Percentiles rank a stretch among this genome's conserved stretches.
phyloP scores from a whole-genome alignment of 768 basidiomycete genomes.

The Termitomyces heimii region DNA sequence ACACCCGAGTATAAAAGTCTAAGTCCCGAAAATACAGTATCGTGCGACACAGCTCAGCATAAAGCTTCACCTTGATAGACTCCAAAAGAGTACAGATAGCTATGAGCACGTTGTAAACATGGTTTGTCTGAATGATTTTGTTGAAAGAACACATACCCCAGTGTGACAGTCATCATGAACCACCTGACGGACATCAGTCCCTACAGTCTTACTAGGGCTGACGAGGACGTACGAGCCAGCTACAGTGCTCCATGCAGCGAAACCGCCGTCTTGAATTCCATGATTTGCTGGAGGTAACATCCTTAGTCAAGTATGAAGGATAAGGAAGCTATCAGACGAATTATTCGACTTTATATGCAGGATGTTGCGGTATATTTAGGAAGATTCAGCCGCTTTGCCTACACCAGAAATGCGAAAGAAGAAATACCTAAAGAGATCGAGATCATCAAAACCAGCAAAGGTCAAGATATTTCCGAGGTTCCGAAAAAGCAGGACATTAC shows the following conservation, averaged over 20 bases:
- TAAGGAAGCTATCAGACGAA: too few relatives aligned
- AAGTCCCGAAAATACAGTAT: not conserved
- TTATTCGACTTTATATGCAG: too few relatives aligned
- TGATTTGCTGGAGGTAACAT: not conserved
- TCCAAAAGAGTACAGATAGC: slow-evolving; percentile 11
- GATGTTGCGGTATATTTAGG: too few relatives aligned
- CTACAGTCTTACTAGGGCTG: not conserved
- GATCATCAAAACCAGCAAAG: too few relatives aligned
- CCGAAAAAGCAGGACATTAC: too few relatives aligned
- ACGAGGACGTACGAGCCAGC: not conserved
- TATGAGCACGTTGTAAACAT: not conserved
- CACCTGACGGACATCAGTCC: not conserved
- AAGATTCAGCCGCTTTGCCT: too few relatives aligned
- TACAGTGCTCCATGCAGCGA: not conserved
- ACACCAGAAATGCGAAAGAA: too few relatives aligned
- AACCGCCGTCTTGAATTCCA: not conserved
- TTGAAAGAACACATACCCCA: slow-evolving; percentile 2
- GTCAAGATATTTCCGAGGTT: too few relatives aligned
- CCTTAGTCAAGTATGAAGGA: not conserved
- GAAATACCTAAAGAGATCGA: too few relatives aligned
- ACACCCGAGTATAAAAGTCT: slow-evolving; percentile 12
- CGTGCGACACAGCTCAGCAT: too few relatives aligned
- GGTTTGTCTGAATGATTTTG: too few relatives aligned
- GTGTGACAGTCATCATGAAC: slow-evolving; percentile 1
- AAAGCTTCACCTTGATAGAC: slow-evolving; percentile 8